Evolutionary conservation across 768 basidiomycete genomes (phyloP).

Genomic region (Rhizopogon vinicolor): DNA sequence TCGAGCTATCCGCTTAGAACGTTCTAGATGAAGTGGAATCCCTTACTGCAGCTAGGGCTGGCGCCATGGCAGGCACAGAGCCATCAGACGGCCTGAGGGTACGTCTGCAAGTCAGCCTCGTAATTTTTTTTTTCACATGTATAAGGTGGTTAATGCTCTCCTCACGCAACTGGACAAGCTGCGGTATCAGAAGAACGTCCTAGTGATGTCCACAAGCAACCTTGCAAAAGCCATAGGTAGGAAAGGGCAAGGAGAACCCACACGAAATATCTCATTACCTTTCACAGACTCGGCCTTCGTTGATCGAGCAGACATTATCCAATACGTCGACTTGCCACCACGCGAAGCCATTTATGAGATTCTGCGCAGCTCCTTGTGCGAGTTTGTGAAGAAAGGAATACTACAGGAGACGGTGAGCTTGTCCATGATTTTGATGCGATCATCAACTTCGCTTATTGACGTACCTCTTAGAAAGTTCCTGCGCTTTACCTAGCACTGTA

Average conservation of each 20-base stretch:
- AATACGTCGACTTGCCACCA: constrained; percentile 90
- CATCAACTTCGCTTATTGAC: neutral
- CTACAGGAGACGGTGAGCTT: constrained; percentile 56
- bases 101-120: constrained; percentile 14
- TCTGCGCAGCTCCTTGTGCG: constrained; percentile 72
- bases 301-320: constrained; percentile 94
- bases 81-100: constrained; percentile 92
- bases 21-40: constrained; percentile 90
- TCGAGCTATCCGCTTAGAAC: constrained; percentile 1
- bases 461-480: constrained; percentile 49
- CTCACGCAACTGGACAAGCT: constrained; percentile 96
- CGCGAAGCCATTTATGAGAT: constrained; percentile 94
- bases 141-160: constrained; percentile 93
- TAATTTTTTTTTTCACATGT: neutral
- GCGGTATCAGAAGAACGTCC: constrained; percentile 87
- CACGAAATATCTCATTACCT: neutral
- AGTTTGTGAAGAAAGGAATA: constrained; percentile 73
- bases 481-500: constrained; percentile 46
- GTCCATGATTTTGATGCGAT: neutral
- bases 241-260: constrained; percentile 9
- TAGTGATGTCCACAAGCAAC: constrained; percentile 97
- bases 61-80: constrained; percentile 93
- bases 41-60: constrained; percentile 89
- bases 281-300: constrained; percentile 85
- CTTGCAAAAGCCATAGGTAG: constrained; percentile 90